Base-by-base conservation (phyloP, 108 stramenopile species). In the Cylindrotheca fusiformis region DNA sequence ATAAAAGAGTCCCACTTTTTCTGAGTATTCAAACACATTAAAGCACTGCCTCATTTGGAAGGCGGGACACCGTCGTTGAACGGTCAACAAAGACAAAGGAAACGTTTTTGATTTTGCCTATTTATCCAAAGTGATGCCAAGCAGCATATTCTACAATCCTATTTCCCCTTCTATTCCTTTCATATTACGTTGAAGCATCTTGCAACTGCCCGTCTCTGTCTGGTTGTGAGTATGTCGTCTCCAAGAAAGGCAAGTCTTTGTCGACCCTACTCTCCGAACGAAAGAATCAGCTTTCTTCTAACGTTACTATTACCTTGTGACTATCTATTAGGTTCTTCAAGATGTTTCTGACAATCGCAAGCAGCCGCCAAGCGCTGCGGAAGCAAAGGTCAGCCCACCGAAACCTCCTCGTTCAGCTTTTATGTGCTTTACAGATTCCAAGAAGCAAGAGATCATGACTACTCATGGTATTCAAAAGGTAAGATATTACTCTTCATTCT, bases 391-490 rank as follows among this genome's bases (percentile, higher is more conserved):
- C 24, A 26, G 32, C 24, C 77, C 69, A 25, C 82, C 78, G 33
- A 77, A 60, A 55, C 73, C 78, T 29, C 81, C 84, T 12, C 77
- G 79, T 4, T 69, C 81, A 10, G 81, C 84, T n/a, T 86, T 86
- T 47, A 79, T 86, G 67, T 86, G 79, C 60, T 86, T 86, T 64
- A 63, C 77, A 32, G 79, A 80, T 60, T 59, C 52, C 33, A 84
- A 80, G 55, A 67, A 76, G 46, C 58, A 69, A 32, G 76, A 69
- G 36, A 60, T 74, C 20, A 72, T 74, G 74, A 36, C 23, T 17
- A 30, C 65, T 28, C 32, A 65, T 21, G 67, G 60, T 1, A 76
- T 72, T 49, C 22, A 48, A 14, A 58, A 65, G 48, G 53, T 55
- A 61, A 61, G 27, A 20, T n/a, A n/a, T n/a, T n/a, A n/a, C n/a